Evolutionary conservation across 2,329 filamentous ascomycete genomes (phyloP), one percentile per base, ranked within the genome.

Genomic region (Fusarium pilosicola): DNA sequence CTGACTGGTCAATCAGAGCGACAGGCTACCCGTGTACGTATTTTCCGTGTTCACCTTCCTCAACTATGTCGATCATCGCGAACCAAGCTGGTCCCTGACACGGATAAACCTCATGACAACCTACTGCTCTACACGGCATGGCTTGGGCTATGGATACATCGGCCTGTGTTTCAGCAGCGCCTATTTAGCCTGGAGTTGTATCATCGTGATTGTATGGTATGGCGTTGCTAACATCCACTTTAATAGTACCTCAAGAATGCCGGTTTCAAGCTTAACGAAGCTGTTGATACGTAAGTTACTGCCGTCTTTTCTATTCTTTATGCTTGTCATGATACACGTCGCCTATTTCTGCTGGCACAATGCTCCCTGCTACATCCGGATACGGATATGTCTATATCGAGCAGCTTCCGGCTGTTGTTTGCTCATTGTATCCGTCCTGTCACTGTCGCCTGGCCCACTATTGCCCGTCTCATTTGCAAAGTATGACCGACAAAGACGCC

Each of bases 261-360:
- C 11, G 82, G 83, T 51, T 90, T 86, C 78, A 87, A 85, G 76
- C 78, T 89, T 12, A 85, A 89, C 64, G 83, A 87, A 65, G 88
- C 88, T 44, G 81, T 89, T 55, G 87, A 90, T 82, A 81, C 85
- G 88, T 90, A 84, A 88, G 88, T 89, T n/a, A 76, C 54, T 54
- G 62, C 52, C 38, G 32, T 41, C 65, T 61, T 68, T 34, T 57
- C 42, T 55, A 32, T 32, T 57, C 38, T 28, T 46, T 42, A 63
- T 74, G 76, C 67, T 70, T 56, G 42, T 60, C 46, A 67, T 64
- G 60, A 54, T 57, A 42, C 62, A 32, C 30, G 44, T 44, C 64
- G 56, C 59, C 52, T 48, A 24, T 54, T 41, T 55, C 58, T 51
- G 32, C 34, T 60, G 41, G 46, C 39, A 56, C 52, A 30, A 59